Evolutionary conservation across 2,329 filamentous ascomycete species (phyloP).

Genomic region (Chaetothyriales sp.): DNA sequence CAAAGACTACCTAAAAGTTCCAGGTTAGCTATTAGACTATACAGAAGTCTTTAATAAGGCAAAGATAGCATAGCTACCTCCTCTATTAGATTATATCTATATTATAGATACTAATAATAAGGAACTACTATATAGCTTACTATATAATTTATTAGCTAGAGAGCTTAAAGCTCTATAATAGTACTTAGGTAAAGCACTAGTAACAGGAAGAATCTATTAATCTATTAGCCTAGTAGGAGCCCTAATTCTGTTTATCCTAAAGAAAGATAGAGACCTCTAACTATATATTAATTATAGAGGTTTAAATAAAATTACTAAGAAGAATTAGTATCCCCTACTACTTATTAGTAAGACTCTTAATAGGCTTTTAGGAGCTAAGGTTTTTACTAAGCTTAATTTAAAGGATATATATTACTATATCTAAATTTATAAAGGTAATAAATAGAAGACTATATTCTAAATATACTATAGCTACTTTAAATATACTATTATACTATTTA

Average conservation of each 20-base stretch:
- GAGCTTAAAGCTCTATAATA: constrained; percentile 9
- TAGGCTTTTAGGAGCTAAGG: constrained; percentile 1
- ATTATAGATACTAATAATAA: not conserved
- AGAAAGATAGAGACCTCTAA: constrained; percentile 19
- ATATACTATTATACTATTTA: constrained; percentile 15
- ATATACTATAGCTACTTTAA: constrained; percentile 12
- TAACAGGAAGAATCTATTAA: constrained; percentile 12
- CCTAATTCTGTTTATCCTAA: constrained; percentile 23
- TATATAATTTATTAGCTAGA: constrained; percentile 6
- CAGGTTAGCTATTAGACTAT: not conserved
- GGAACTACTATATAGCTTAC: not conserved
- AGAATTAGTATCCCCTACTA: constrained; percentile 23
- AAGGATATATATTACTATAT: constrained; percentile 9
- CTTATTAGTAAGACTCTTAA: constrained; percentile 16
- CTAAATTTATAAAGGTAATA: constrained; percentile 7
- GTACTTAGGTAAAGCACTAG: constrained; percentile 14
- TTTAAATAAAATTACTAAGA: constrained; percentile 24
- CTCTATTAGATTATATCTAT: not conserved
- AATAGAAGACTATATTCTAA: constrained; percentile 14
- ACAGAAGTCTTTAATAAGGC: not conserved
- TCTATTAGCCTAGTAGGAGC: constrained; percentile 10
- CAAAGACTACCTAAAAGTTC: not conserved
- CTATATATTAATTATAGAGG: constrained; percentile 26
- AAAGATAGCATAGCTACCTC: not conserved
- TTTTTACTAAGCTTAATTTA: constrained; percentile 16